These are phyloP conservation scores for Metschnikowia anglica DNA, from an alignment of 805 yeast genomes.

Conservation along the genomic window DNA sequence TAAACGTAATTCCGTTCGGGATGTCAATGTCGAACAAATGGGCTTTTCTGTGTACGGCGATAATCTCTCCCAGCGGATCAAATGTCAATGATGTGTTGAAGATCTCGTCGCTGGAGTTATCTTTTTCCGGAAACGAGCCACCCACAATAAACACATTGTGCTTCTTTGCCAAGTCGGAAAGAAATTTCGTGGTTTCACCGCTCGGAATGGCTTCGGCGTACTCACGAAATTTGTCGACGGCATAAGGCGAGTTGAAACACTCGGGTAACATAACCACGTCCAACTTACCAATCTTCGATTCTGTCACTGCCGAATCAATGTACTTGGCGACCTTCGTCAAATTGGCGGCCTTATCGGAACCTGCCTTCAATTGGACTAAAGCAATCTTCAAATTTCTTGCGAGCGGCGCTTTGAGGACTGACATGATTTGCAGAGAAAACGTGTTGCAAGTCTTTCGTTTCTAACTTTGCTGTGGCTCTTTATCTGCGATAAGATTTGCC, in stretches of 20 bases:
- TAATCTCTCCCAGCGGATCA: constrained; percentile 65
- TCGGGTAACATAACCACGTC: constrained; percentile 89
- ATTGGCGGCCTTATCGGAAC: constrained; percentile 79
- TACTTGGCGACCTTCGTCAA: constrained; percentile 63
- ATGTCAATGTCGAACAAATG: constrained; percentile 92
- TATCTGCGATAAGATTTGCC: neutral
- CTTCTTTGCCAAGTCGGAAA: constrained; percentile 66
- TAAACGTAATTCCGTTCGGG: constrained; percentile 85
- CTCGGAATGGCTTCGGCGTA: constrained; percentile 85
- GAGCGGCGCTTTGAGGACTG: constrained; percentile 40
- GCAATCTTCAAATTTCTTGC: constrained; percentile 72
- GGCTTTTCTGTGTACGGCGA: constrained; percentile 87
- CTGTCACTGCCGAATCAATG: constrained; percentile 57
- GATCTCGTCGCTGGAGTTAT: constrained; percentile 41
- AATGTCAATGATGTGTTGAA: constrained; percentile 78
- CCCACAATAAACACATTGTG: constrained; percentile 71
- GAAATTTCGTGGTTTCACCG: constrained; percentile 63
- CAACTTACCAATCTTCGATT: constrained; percentile 36
- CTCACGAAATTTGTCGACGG: constrained; percentile 79
- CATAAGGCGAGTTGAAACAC: constrained; percentile 94
- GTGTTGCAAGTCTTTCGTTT: too few relatives aligned
- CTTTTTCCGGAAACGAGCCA: constrained; percentile 85
- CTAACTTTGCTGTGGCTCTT: neutral
- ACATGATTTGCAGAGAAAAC: constrained; percentile 17
- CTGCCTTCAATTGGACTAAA: constrained; percentile 76